Evolutionary conservation across 345 rosid genomes (phyloP).

Genomic region (Acer campestre): DNA sequence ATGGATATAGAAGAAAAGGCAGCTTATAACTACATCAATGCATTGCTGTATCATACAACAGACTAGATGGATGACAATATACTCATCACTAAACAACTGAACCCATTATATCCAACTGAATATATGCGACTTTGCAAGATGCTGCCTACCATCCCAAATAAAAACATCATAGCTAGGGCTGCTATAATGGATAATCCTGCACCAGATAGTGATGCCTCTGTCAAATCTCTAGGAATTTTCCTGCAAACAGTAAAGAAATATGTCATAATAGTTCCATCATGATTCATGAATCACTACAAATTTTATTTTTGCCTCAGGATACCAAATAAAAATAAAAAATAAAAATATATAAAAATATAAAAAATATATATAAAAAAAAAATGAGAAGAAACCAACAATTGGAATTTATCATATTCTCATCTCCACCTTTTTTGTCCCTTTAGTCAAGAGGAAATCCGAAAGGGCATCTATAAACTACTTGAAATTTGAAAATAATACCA

Average conservation of each 20-base stretch:
- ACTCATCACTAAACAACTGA: not conserved
- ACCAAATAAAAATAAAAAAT: not conserved
- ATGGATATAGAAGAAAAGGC: not conserved
- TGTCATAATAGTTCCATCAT: not conserved
- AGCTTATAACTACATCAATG: not conserved
- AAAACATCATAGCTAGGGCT: constrained; percentile 80
- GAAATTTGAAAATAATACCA: not conserved
- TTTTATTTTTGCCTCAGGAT: not conserved
- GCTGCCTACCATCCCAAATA: constrained; percentile 92
- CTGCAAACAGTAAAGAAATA: constrained; percentile 43
- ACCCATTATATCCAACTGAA: not conserved
- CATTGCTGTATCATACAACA: not conserved
- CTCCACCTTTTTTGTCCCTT: not conserved
- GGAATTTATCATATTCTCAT: not conserved
- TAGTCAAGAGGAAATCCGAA: not conserved
- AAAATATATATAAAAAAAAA: too few relatives aligned
- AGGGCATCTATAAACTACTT: not conserved
- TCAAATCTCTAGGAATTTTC: constrained; percentile 99
- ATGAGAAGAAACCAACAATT: not conserved
- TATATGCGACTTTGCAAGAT: constrained; percentile 3
- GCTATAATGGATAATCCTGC: constrained; percentile 94
- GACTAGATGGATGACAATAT: not conserved
- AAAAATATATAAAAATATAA: too few relatives aligned
- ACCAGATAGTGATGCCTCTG: constrained; percentile 95
- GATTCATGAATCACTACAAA: not conserved